A percentile compares a stretch with the other conserved stretches of the same genome.
phyloP scores from a whole-genome alignment of 345 rosid species.

The Eucalyptus urophylla region DNA sequence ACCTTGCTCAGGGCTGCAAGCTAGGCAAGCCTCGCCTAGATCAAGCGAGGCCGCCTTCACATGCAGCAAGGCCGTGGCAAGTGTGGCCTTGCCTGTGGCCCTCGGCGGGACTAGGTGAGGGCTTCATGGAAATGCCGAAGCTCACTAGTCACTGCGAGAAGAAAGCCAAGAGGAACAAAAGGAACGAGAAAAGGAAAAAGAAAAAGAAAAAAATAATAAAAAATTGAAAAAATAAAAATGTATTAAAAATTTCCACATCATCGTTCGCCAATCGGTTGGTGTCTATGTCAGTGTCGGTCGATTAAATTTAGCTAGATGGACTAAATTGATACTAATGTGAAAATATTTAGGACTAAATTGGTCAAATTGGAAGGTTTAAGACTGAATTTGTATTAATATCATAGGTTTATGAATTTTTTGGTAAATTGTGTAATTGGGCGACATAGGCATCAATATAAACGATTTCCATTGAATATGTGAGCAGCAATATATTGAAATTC shows the following conservation, averaged over 20 bases:
- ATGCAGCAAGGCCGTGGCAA: rapidly evolving
- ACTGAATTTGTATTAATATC: rapidly evolving
- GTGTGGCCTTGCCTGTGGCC: rapidly evolving
- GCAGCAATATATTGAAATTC: background rate
- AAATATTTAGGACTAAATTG: rapidly evolving
- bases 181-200: too few relatives aligned
- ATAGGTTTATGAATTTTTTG: too few relatives aligned
- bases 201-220: rapidly evolving
- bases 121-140: rapidly evolving
- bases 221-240: rapidly evolving
- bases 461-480: background rate
- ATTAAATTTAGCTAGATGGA: rapidly evolving
- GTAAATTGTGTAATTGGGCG: background rate
- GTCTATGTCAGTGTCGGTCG: rapidly evolving
- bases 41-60: rapidly evolving
- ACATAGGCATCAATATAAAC: background rate
- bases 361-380: rapidly evolving
- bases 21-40: too few relatives aligned
- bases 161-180: too few relatives aligned
- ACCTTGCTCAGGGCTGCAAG: rapidly evolving
- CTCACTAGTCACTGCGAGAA: rapidly evolving
- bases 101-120: rapidly evolving
- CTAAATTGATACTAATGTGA: rapidly evolving
- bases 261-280: rapidly evolving
- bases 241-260: rapidly evolving